Conservation (phyloP, 305 asterid species). For the Fraxinus floribunda region DNA sequence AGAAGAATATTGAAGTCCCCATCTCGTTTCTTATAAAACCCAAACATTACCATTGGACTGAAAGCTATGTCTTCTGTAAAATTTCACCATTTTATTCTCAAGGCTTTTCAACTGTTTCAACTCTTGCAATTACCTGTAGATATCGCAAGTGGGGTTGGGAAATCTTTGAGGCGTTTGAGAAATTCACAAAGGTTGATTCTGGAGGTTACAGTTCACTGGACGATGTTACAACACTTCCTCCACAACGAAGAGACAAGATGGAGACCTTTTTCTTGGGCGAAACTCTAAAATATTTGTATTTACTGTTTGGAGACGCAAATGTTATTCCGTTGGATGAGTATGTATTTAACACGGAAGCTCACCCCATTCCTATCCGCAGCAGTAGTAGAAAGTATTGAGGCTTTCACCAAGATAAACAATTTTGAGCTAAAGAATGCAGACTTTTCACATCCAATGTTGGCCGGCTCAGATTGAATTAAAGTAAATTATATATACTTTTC, state of each 20-base stretch:
- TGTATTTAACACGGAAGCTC: slow-evolving; percentile 95
- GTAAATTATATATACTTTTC: slow-evolving; percentile 11
- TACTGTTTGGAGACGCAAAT: slow-evolving; percentile 58
- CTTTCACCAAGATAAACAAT: slow-evolving; percentile 10
- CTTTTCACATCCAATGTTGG: slow-evolving; percentile 13
- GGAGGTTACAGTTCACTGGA: slow-evolving; percentile 94
- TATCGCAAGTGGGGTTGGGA: slow-evolving; percentile 97
- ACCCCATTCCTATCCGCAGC: slow-evolving; percentile 72
- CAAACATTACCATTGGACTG: background rate
- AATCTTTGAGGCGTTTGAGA: slow-evolving; percentile 92
- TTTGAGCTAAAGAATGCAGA: slow-evolving; percentile 19
- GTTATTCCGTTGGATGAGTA: slow-evolving; percentile 77
- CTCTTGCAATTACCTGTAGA: slow-evolving; percentile 43
- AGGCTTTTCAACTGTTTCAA: background rate
- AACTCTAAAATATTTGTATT: slow-evolving; percentile 81
- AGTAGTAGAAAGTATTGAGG: slow-evolving; percentile 36
- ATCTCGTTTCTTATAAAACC: background rate
- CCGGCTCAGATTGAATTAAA: slow-evolving; percentile 14
- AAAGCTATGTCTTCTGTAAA: background rate
- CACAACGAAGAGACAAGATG: slow-evolving; percentile 91
- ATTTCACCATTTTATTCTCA: background rate
- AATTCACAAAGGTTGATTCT: slow-evolving; percentile 69
- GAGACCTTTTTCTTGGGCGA: slow-evolving; percentile 95
- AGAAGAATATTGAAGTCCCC: background rate
- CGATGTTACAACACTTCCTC: slow-evolving; percentile 80